Base-by-base conservation (phyloP, 768 basidiomycete genomes). In the Lepiota brunneoincarnata region DNA sequence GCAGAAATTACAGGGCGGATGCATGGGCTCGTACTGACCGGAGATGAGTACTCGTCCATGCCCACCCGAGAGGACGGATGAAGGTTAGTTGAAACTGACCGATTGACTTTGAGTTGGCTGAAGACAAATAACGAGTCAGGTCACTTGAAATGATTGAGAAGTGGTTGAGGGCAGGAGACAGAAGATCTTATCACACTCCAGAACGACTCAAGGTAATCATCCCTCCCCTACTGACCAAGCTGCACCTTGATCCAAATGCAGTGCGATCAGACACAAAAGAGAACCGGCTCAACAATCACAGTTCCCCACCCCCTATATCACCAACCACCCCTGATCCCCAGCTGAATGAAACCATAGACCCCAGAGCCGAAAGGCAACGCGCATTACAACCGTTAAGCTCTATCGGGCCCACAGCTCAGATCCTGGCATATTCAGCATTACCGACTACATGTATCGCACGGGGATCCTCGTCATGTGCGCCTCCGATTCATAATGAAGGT, bases 381-480 rank as follows among this genome's bases (percentile, higher is more conserved):
- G 51, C n/a, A 28, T 28, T 20, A 26, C 18, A 44, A 7, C n/a
- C n/a, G 21, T 1, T 43, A 34, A 39, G 6, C 37, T 23, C 36
- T 15, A 34, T n/a, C n/a, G n/a, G n/a, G 44, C 28, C n/a, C 20
- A 38, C 39, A 40, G 34, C 44, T n/a, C 14, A 36, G 55, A 37
- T 21, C n/a, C 14, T 37, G n/a, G n/a, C n/a, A n/a, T n/a, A 26
- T 21, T 17, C 56, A 93, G 90, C 59, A 95, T 98, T 58, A 86
- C 93, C 6, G 96, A 98, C 68, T 94, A 98, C 63, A 98, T 97
- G 96, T n/a, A n/a, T n/a, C n/a, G n/a, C n/a, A n/a, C n/a, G n/a
- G n/a, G n/a, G n/a, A n/a, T n/a, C n/a, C n/a, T n/a, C n/a, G n/a
- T n/a, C n/a, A 87, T 99, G 83, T 89, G 93, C 56, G 80, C 83